Conservation (phyloP, 257 asterid species). For the Salvia splendens region DNA sequence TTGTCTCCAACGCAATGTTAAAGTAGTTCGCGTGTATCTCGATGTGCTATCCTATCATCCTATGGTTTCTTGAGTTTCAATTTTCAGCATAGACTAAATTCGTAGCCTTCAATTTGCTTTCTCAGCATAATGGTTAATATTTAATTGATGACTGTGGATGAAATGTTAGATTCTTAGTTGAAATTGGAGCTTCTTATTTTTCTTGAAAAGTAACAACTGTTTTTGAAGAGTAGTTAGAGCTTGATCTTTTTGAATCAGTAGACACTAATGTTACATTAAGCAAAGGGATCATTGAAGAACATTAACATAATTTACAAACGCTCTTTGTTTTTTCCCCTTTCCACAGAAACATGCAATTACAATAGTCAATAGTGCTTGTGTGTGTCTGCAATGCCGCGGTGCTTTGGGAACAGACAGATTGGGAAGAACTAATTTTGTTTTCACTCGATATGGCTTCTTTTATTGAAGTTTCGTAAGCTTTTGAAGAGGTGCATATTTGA, state of each 20-base stretch:
- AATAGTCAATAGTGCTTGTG: neutral
- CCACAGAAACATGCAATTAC: too few relatives aligned
- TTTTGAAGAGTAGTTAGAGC: neutral
- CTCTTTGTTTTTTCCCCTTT: neutral
- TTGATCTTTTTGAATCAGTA: slow-evolving; percentile 16
- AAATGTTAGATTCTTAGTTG: neutral
- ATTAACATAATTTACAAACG: neutral
- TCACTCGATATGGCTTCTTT: neutral
- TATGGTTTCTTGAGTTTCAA: neutral
- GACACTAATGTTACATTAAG: slow-evolving; percentile 15
- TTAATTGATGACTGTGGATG: neutral
- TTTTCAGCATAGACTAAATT: neutral
- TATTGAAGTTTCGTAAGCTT: neutral
- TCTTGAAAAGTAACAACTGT: neutral
- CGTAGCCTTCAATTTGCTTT: neutral
- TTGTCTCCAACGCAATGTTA: neutral
- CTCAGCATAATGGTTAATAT: slow-evolving; percentile 17
- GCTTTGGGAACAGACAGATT: neutral
- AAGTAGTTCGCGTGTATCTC: neutral
- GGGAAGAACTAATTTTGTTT: neutral
- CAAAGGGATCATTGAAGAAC: neutral
- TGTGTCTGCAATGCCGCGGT: neutral
- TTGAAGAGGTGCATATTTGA: neutral
- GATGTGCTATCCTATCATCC: too few relatives aligned
- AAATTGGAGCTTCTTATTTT: neutral